Evolutionary conservation across 176 grass and related monocot species (phyloP).

Genomic region (Rhynchospora pubera): DNA sequence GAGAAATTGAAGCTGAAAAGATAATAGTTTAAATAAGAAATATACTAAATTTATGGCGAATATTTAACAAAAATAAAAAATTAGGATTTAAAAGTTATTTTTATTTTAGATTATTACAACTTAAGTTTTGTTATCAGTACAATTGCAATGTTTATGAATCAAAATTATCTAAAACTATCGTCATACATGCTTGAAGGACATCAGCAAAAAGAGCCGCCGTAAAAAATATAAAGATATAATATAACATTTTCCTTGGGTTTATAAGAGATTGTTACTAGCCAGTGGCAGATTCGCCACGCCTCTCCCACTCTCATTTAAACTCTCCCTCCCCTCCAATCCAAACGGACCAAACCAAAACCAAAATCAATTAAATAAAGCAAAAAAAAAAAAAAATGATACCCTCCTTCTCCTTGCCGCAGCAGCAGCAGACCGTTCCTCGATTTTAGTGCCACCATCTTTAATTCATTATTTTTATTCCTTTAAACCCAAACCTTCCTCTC

Average conservation of each 20-base stretch:
- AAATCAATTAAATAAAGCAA: background rate
- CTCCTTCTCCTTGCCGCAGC: background rate
- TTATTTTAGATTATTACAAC: no score
- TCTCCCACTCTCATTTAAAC: background rate
- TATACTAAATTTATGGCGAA: no score
- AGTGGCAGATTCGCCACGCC: background rate
- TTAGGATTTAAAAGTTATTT: no score
- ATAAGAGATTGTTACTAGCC: background rate
- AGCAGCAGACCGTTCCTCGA: conserved; percentile 32
- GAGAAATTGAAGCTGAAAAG: background rate
- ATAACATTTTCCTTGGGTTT: background rate
- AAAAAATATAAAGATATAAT: background rate
- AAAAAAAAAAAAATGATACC: background rate
- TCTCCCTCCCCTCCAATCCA: background rate
- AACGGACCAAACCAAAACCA: background rate
- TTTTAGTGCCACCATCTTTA: conserved; percentile 8
- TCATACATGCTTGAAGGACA: no score
- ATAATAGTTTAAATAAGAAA: background rate
- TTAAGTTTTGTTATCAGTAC: no score
- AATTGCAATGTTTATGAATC: no score
- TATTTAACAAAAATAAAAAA: no score
- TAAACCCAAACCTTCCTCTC: background rate
- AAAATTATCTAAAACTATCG: no score
- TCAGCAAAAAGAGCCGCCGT: no score
- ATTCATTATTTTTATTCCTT: background rate